A percentile compares a stretch with the other conserved stretches of the same genome.
phyloP scores from a whole-genome alignment of 768 basidiomycete species.

The Russula brevipes region DNA sequence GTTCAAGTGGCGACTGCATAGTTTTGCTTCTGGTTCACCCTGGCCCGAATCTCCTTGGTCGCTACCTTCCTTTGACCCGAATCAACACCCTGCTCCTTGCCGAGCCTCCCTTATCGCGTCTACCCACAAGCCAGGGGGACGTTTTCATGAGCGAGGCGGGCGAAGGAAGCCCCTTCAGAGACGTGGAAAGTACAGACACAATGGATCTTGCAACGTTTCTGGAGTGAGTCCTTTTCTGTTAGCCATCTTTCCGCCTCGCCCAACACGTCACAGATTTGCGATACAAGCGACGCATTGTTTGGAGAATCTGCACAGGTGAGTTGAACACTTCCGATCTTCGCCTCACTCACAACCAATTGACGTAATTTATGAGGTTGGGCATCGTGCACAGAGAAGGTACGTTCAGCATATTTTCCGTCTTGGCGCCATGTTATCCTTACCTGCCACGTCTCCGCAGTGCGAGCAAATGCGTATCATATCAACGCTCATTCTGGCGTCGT shows the following conservation, averaged over 20 bases:
- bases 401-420: not conserved
- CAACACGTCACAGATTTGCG: constrained; percentile 48
- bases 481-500: constrained; percentile 66
- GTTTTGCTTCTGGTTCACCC: constrained; percentile 70
- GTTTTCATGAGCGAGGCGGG: constrained; percentile 46
- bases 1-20: constrained; percentile 58
- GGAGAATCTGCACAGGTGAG: constrained; percentile 58
- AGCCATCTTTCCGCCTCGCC: constrained; percentile 8
- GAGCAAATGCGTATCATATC: constrained; percentile 71
- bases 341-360: constrained; percentile 9
- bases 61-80: constrained; percentile 63
- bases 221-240: constrained; percentile 44
- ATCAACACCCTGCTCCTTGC: constrained; percentile 63
- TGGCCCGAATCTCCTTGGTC: constrained; percentile 60
- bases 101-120: constrained; percentile 42
- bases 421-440: not conserved
- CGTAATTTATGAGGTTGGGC: constrained; percentile 39
- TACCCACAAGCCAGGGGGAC: constrained; percentile 44
- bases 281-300: constrained; percentile 71
- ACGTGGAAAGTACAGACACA: constrained; percentile 56
- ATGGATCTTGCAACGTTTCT: constrained; percentile 76
- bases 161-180: constrained; percentile 44
- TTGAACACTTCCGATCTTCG: constrained; percentile 11
- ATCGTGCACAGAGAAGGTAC: constrained; percentile 65
- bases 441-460: constrained; percentile 38